Base-by-base conservation (phyloP, 345 rosid genomes). In the Pistacia integerrima region DNA sequence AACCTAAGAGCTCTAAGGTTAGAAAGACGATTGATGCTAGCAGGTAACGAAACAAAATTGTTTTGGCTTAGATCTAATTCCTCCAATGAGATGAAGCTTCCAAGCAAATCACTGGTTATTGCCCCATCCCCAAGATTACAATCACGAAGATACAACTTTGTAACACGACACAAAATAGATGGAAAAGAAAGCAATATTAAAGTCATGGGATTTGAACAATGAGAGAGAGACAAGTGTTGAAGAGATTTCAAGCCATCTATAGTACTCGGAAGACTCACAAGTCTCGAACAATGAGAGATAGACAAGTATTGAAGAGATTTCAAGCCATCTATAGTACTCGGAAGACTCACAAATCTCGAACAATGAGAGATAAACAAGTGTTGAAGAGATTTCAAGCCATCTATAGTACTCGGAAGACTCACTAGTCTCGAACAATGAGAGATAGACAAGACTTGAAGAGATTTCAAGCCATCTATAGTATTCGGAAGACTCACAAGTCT, bases 121-220 rank as follows among this genome's bases (percentile, higher is more conserved):
- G 54, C 70, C 2, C 70, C 70, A 46, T 66, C 70, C 33, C 48
- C 30, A 30, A 66, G 33, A 66, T 66, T 66, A 51, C 55, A 66
- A 54, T 44, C 54, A 46, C 55, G 33, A 1, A 66, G 55, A 20
- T 66, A 33, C 33, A 66, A 44, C 38, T 30, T 44, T 20, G 9
- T 44, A 20, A 66, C 20, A 13, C 11, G 14, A 11, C 58, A 5
- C 30, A 68, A 68, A 68, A 20, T 30, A 30, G 33, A 30, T 82
- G 65, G 78, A 82, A 2, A 82, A 72, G 75, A 67, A 72, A 58
- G 85, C 58, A 35, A 33, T 61, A 18, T 16, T 14, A 30, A 30
- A 30, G 33, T 30, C 33, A 30, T 2, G 33, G 33, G 33, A 30
- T 30, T 30, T 30, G 33, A 30, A 30, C 69, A 66, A 13, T 76